Conservation (phyloP, 306 rosid genomes). For the Prinsepia uniflora region DNA sequence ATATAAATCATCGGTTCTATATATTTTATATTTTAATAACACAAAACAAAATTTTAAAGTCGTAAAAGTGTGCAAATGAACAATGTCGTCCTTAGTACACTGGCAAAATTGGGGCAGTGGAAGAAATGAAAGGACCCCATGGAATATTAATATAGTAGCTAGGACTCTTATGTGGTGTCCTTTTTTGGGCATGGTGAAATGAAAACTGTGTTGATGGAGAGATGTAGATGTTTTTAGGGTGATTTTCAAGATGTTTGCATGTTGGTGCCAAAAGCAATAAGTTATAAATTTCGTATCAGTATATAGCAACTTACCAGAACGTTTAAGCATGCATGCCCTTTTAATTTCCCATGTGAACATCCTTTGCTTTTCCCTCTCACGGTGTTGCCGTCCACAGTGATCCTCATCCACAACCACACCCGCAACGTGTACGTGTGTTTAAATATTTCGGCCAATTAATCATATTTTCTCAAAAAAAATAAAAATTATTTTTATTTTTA, state of each 20-base stretch:
- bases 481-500: too few species aligned
- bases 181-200: neutral
- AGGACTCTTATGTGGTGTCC: neutral
- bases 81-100: too few species aligned
- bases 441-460: neutral
- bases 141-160: neutral
- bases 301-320: neutral
- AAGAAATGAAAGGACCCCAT: neutral
- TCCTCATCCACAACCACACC: too few species aligned
- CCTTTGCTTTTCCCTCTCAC: neutral
- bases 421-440: neutral
- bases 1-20: too few species aligned
- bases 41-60: too few species aligned
- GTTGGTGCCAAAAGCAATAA: slow-evolving; percentile 17
- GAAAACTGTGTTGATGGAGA: slow-evolving; percentile 8
- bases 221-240: neutral
- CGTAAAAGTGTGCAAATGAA: too few species aligned
- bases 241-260: slow-evolving; percentile 17
- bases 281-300: slow-evolving; percentile 1
- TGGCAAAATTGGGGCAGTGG: too few species aligned
- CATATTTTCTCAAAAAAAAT: too few species aligned
- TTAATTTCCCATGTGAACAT: neutral
- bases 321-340: neutral
- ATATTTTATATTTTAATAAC: too few species aligned
- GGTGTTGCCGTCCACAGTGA: neutral